Conservation (phyloP, 176 grass and related monocot species). For the Zea luxurians region DNA sequence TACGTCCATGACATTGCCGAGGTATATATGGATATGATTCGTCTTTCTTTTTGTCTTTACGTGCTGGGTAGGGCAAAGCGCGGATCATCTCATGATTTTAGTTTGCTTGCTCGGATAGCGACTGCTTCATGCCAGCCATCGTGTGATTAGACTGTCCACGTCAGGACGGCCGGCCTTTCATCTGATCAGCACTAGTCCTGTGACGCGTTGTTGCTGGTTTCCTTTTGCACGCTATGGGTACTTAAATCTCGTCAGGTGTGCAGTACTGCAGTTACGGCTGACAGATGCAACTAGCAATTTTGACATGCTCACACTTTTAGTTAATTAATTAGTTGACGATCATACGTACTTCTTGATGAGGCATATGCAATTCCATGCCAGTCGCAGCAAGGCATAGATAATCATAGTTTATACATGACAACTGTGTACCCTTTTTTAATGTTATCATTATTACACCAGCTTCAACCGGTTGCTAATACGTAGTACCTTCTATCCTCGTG, state of each 20-base stretch:
- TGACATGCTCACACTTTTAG: background rate
- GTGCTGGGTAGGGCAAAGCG: background rate
- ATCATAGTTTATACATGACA: background rate
- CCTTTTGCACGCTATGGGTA: background rate
- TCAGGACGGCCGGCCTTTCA: background rate
- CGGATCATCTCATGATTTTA: background rate
- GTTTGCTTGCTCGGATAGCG: background rate
- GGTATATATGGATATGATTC: constrained; percentile 25
- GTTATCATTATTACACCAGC: background rate
- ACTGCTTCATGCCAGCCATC: background rate
- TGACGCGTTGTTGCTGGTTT: background rate
- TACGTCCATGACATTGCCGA: constrained; percentile 48
- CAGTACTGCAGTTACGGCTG: background rate
- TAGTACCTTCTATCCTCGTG: constrained; percentile 25
- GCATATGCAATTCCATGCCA: no score
- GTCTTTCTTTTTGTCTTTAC: no score
- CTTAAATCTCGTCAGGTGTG: constrained; percentile 37
- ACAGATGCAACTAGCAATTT: constrained; percentile 6
- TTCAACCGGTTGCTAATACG: background rate
- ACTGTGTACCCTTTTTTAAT: background rate
- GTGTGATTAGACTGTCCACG: constrained; percentile 11
- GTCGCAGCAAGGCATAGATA: no score
- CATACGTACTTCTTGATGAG: background rate
- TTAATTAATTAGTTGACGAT: background rate
- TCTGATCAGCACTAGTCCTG: no score